Percentiles rank a stretch among this genome's conserved stretches.
phyloP scores from a whole-genome alignment of 2,329 filamentous ascomycete species.

The Aspergillus hiratsukae region DNA sequence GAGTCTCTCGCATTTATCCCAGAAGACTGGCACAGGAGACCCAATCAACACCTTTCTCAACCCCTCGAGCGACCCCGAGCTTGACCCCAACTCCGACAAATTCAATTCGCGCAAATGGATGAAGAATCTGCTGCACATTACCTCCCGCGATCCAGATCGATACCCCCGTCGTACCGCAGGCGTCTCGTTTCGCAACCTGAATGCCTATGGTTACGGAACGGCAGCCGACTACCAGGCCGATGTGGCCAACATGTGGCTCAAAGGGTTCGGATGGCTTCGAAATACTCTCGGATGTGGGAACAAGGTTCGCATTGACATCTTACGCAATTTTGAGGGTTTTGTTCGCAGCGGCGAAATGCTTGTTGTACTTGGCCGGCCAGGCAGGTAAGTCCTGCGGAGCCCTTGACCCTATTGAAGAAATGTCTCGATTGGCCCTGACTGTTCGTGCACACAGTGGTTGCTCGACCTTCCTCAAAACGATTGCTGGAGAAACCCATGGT shows the following conservation, averaged over 20 bases:
- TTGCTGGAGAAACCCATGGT: slow-evolving; percentile 78
- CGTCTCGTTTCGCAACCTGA: slow-evolving; percentile 42
- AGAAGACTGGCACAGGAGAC: slow-evolving; percentile 14
- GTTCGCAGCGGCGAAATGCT: slow-evolving; percentile 54
- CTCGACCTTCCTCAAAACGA: slow-evolving; percentile 78
- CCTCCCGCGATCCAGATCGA: slow-evolving; percentile 26
- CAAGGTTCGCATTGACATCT: slow-evolving; percentile 51
- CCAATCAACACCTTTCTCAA: slow-evolving; percentile 36
- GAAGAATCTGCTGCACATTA: slow-evolving; percentile 35
- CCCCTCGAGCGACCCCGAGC: slow-evolving; percentile 28
- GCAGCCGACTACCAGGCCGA: slow-evolving; percentile 43
- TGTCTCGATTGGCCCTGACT: not conserved
- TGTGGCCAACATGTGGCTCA: slow-evolving; percentile 41
- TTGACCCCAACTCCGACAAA: slow-evolving; percentile 39
- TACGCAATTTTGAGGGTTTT: slow-evolving; percentile 60
- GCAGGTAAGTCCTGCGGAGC: slow-evolving; percentile 25
- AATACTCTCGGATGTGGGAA: slow-evolving; percentile 28
- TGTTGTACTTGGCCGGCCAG: slow-evolving; percentile 49
- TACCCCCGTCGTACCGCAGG: slow-evolving; percentile 34
- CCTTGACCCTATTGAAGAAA: not conserved
- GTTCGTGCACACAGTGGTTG: slow-evolving; percentile 46
- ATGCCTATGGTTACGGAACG: slow-evolving; percentile 41
- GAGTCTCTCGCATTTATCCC: slow-evolving; percentile 27
- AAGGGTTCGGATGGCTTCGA: slow-evolving; percentile 26
- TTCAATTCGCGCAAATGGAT: slow-evolving; percentile 46